Percentiles rank a stretch among this genome's conserved stretches.
These are phyloP conservation scores for Zoysia japonica DNA, from an alignment of 176 grass and related monocot species.

Conservation along the genomic window DNA sequence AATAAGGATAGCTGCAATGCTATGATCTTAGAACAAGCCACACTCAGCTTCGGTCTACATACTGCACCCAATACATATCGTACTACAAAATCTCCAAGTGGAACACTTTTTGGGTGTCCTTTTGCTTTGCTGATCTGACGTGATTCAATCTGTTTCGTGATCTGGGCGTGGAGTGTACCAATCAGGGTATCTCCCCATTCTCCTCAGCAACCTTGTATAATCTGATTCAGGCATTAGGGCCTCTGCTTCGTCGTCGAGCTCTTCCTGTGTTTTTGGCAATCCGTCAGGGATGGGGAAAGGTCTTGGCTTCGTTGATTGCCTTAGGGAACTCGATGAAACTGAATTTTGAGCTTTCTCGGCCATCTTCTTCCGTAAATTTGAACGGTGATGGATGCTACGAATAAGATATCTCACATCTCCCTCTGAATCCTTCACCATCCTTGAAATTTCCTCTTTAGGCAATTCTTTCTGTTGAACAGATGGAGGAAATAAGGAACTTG, in stretches of 20 bases:
- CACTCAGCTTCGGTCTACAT: background rate
- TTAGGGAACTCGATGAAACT: conserved; percentile 7
- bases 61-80: background rate
- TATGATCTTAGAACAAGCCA: conserved; percentile 1
- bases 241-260: conserved; percentile 66
- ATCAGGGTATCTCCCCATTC: conserved; percentile 62
- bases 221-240: conserved; percentile 55
- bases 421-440: conserved; percentile 52
- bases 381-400: conserved; percentile 49
- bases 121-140: background rate
- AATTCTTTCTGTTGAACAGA: conserved; percentile 50
- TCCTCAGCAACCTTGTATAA: conserved; percentile 70
- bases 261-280: conserved; percentile 65
- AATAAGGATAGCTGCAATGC: conserved; percentile 6
- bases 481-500: background rate
- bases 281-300: conserved; percentile 72
- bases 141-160: conserved; percentile 54
- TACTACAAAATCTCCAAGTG: conserved; percentile 4
- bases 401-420: conserved; percentile 62
- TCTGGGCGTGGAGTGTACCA: conserved; percentile 74
- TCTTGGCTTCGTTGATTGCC: conserved; percentile 22
- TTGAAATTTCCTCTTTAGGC: conserved; percentile 43
- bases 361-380: conserved; percentile 49
- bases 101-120: background rate
- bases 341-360: conserved; percentile 35